These are phyloP conservation scores for Rhododendron molle DNA, from an alignment of 148 eudicot species.

Conservation along the genomic window DNA sequence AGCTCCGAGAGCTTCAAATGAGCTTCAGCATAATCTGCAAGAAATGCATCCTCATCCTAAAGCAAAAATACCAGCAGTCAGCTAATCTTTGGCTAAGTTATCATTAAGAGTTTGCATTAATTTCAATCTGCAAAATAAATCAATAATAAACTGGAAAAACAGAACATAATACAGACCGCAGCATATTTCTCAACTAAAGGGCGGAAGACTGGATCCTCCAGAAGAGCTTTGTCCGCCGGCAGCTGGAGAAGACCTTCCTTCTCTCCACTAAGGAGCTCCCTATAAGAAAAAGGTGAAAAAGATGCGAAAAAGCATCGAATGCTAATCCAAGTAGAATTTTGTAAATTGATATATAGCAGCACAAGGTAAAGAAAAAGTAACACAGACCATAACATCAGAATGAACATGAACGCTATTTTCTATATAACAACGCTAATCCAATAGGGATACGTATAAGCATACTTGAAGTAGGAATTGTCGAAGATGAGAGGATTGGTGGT, in stretches of 20 bases:
- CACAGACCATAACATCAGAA: not conserved
- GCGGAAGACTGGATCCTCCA: constrained; percentile 58
- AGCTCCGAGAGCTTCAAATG: constrained; percentile 79
- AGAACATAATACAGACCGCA: constrained; percentile 23
- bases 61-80: not conserved
- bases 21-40: constrained; percentile 69
- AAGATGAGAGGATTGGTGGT: constrained; percentile 80
- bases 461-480: constrained; percentile 88
- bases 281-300: not conserved
- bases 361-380: not conserved
- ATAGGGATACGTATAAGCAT: not conserved
- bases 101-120: not conserved
- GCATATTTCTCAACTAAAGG: constrained; percentile 69
- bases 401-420: not conserved
- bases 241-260: constrained; percentile 8
- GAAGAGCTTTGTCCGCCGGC: constrained; percentile 67
- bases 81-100: not conserved
- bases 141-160: not conserved
- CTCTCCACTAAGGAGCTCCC: not conserved
- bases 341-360: not conserved
- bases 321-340: not conserved
- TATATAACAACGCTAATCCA: not conserved
- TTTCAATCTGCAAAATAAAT: not conserved
- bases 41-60: constrained; percentile 79
- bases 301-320: not conserved